phyloP scores from a whole-genome alignment of 768 basidiomycete genomes.

The Suillus paluster region DNA sequence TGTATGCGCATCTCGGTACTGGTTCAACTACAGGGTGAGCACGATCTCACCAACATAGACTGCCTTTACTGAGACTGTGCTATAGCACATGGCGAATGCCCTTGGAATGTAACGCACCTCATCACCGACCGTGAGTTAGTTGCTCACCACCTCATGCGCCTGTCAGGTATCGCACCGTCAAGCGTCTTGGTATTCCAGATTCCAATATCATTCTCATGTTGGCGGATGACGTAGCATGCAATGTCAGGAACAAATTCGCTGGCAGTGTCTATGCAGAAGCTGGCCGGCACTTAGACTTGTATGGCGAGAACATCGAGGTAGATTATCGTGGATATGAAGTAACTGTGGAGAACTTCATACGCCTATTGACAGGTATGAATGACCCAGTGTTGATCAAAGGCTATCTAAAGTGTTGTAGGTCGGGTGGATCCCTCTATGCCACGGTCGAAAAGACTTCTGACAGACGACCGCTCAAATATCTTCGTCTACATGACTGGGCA shows the following conservation, averaged over 20 bases:
- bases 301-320: constrained; percentile 96
- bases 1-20: constrained; percentile 92
- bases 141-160: constrained; percentile 10
- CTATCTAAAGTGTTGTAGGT: constrained; percentile 49
- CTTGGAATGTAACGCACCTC: constrained; percentile 80
- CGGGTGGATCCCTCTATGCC: constrained; percentile 85
- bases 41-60: background rate
- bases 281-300: constrained; percentile 82
- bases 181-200: constrained; percentile 96
- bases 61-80: constrained; percentile 1
- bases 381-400: background rate
- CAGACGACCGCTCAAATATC: constrained; percentile 89
- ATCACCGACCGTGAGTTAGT: background rate
- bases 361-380: constrained; percentile 83
- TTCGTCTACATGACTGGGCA: constrained; percentile 99
- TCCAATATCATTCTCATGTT: constrained; percentile 99
- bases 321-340: constrained; percentile 99
- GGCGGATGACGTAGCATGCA: constrained; percentile 95
- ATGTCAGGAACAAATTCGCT: constrained; percentile 88
- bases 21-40: constrained; percentile 98
- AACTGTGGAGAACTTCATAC: constrained; percentile 93
- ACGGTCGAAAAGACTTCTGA: constrained; percentile 88
- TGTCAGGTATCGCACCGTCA: constrained; percentile 94
- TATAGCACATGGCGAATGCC: constrained; percentile 98
- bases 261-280: constrained; percentile 92